phyloP scores from a whole-genome alignment of 164 flowering plant genomes.

The Chimonanthus praecox region DNA sequence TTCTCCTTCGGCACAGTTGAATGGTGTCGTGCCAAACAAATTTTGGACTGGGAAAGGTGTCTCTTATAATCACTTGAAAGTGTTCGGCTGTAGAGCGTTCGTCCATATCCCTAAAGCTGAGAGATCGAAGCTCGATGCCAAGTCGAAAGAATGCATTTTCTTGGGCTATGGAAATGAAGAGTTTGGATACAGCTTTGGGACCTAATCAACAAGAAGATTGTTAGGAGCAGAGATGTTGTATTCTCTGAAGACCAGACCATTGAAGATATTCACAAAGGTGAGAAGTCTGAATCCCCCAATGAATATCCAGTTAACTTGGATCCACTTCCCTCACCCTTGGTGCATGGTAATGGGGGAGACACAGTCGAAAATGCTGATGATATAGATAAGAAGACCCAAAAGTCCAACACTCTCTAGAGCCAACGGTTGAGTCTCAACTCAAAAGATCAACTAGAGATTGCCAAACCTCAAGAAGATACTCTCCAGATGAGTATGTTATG shows the following conservation, averaged over 20 bases:
- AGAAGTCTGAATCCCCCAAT: background rate
- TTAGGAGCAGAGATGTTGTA: background rate
- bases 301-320: background rate
- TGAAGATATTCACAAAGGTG: background rate
- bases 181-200: background rate
- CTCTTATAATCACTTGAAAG: background rate
- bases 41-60: background rate
- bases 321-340: too few relatives aligned
- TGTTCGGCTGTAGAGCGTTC: background rate
- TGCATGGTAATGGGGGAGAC: background rate
- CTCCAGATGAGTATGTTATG: background rate
- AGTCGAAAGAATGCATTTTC: background rate
- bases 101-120: background rate
- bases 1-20: background rate
- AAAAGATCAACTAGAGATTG: background rate
- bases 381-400: background rate
- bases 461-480: background rate
- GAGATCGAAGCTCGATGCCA: background rate
- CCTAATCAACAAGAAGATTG: background rate
- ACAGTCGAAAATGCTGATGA: background rate
- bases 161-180: background rate
- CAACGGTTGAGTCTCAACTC: background rate
- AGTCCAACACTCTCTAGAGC: background rate
- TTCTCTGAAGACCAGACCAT: background rate
- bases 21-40: background rate